phyloP scores from a whole-genome alignment of 176 grass and related monocot genomes.

The Musa beccarii region DNA sequence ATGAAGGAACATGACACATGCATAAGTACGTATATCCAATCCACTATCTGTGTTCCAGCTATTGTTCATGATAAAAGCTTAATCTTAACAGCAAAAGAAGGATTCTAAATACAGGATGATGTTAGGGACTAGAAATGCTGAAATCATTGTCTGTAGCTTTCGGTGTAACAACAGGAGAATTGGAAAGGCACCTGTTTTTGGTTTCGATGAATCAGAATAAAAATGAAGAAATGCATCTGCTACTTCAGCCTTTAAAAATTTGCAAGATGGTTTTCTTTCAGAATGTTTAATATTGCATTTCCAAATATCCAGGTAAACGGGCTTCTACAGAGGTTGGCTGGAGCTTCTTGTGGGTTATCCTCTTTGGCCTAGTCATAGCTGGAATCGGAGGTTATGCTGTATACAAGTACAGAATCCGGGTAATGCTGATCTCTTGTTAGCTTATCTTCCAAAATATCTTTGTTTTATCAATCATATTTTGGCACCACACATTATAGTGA shows the following conservation, averaged over 20 bases:
- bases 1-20: slow-evolving; percentile 93
- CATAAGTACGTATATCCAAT: slow-evolving; percentile 54
- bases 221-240: background rate
- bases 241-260: background rate
- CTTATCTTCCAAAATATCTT: background rate
- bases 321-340: slow-evolving; percentile 46
- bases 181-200: background rate
- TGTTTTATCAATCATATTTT: background rate
- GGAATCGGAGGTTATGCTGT: slow-evolving; percentile 74
- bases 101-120: background rate
- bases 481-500: no score
- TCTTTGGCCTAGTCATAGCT: slow-evolving; percentile 52
- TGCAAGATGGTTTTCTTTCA: background rate
- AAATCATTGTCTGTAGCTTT: background rate
- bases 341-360: slow-evolving; percentile 78
- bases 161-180: background rate
- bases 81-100: background rate
- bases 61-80: no score
- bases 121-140: background rate
- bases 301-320: slow-evolving; percentile 44
- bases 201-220: background rate
- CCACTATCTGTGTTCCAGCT: background rate
- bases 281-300: slow-evolving; percentile 3
- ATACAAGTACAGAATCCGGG: slow-evolving; percentile 90
- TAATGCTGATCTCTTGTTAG: slow-evolving; percentile 1